A percentile compares a stretch with the other conserved stretches of the same genome.
These are phyloP conservation scores for Podila minutissima DNA, from an alignment of 192 early-diverging fungal species.

Conservation along the genomic window DNA sequence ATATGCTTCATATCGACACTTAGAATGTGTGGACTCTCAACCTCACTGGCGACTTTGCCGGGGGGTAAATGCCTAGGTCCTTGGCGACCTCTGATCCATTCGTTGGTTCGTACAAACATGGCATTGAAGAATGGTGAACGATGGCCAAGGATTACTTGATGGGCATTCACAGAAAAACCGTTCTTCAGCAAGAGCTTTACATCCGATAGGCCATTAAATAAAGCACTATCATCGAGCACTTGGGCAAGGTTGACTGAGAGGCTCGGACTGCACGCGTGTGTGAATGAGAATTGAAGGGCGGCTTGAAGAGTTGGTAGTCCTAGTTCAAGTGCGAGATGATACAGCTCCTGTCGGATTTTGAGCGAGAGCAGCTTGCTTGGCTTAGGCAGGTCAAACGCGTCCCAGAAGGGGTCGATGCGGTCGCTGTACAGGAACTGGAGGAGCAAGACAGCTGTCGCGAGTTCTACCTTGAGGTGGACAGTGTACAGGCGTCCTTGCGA, in stretches of 20 bases:
- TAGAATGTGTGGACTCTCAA: conserved; percentile 7
- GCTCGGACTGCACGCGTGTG: conserved; percentile 37
- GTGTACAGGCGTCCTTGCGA: conserved; percentile 14
- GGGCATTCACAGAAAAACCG: conserved; percentile 35
- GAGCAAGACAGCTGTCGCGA: conserved; percentile 51
- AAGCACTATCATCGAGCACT: conserved; percentile 1
- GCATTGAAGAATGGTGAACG: conserved; percentile 74
- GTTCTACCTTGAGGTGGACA: conserved; percentile 30
- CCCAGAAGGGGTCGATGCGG: conserved; percentile 55
- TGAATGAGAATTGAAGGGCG: conserved; percentile 53
- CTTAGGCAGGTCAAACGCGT: conserved; percentile 22
- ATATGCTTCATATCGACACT: conserved; percentile 65
- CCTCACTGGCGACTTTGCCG: neutral
- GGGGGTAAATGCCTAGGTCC: neutral
- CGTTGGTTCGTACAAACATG: conserved; percentile 58
- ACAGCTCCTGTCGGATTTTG: conserved; percentile 50
- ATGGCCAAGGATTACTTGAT: conserved; percentile 64
- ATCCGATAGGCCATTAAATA: conserved; percentile 14
- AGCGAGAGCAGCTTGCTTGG: conserved; percentile 10
- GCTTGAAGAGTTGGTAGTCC: conserved; percentile 49
- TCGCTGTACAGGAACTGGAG: conserved; percentile 68
- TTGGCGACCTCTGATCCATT: conserved; percentile 60
- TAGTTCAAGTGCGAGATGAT: conserved; percentile 44
- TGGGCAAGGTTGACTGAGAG: conserved; percentile 28
- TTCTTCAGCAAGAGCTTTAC: conserved; percentile 49